Evolutionary conservation across 1,284 basidiomycete species (phyloP).

Genomic region (Pholiota adiposa): DNA sequence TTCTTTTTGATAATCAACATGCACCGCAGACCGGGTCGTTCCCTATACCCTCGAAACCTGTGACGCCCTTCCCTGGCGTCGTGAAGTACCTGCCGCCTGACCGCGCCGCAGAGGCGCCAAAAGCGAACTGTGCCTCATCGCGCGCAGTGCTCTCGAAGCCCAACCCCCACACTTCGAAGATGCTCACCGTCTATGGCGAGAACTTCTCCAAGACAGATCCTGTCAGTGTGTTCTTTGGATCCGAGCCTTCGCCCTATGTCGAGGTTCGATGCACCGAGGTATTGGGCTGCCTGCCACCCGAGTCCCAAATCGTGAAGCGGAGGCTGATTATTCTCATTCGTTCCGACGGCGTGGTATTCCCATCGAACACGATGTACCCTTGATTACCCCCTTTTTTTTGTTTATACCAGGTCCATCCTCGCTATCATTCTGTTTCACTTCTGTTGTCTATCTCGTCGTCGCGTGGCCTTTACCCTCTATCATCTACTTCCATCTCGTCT

Average conservation of each 20-base stretch:
- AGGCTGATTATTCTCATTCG: conserved; percentile 86
- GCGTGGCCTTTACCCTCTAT: conserved; percentile 1
- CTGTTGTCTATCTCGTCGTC: conserved; percentile 10
- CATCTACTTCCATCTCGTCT: conserved; percentile 2
- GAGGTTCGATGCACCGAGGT: conserved; percentile 92
- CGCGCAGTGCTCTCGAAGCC: conserved; percentile 74
- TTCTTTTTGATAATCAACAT: conserved; percentile 77
- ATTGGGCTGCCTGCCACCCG: conserved; percentile 76
- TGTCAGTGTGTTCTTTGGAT: conserved; percentile 86
- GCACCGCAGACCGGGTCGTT: conserved; percentile 67
- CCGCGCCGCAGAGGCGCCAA: conserved; percentile 74
- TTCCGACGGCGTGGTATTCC: conserved; percentile 90
- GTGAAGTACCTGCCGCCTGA: conserved; percentile 88
- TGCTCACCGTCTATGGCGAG: conserved; percentile 89
- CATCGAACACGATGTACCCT: conserved; percentile 85
- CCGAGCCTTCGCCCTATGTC: conserved; percentile 84
- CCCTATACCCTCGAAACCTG: conserved; percentile 78
- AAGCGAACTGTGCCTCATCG: conserved; percentile 63
- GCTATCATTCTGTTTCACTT: conserved; percentile 7
- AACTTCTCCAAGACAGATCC: conserved; percentile 84
- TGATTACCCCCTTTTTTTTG: conserved; percentile 32
- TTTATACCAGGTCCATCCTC: conserved; percentile 9
- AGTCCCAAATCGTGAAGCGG: conserved; percentile 63
- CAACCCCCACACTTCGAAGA: conserved; percentile 69
- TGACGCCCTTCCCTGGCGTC: conserved; percentile 85